Percentiles rank a stretch among this genome's conserved stretches.
phyloP scores from a whole-genome alignment of 2,329 filamentous ascomycete genomes.

The Chaetomium sp. region DNA sequence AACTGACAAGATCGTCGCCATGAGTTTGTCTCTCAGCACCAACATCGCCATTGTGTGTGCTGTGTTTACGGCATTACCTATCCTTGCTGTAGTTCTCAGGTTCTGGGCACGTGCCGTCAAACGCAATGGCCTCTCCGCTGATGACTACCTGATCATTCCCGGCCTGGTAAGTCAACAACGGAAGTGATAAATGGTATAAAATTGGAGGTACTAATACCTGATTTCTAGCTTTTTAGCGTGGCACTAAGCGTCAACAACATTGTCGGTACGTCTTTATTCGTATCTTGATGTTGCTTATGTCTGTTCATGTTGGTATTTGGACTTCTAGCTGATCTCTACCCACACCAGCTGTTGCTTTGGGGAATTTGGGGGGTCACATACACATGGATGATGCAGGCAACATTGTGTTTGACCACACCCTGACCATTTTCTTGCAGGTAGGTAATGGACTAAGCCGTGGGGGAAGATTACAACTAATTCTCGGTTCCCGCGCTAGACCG shows the following conservation, averaged over 20 bases:
- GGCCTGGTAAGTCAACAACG: neutral
- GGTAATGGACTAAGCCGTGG: neutral
- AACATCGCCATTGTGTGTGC: constrained; percentile 3
- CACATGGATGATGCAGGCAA: neutral
- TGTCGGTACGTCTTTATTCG: neutral
- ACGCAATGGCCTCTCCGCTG: neutral
- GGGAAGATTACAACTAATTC: neutral
- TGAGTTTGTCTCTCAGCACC: constrained; percentile 1
- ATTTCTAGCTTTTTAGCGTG: neutral
- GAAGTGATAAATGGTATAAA: neutral
- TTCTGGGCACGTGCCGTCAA: neutral
- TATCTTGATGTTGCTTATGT: neutral
- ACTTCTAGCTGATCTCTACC: neutral
- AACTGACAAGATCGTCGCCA: neutral
- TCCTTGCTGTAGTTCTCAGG: neutral
- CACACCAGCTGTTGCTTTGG: neutral
- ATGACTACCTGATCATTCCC: neutral
- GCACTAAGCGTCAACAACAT: neutral
- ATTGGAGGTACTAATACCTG: neutral
- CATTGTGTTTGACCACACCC: neutral
- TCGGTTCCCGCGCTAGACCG: neutral
- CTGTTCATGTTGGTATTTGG: neutral
- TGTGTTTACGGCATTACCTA: neutral
- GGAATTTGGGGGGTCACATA: constrained; percentile 1
- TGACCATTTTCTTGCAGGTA: neutral